Percentiles rank a stretch among this genome's conserved stretches.
These are phyloP conservation scores for Gleditsia sinensis DNA, from an alignment of 306 rosid species.

Conservation along the genomic window DNA sequence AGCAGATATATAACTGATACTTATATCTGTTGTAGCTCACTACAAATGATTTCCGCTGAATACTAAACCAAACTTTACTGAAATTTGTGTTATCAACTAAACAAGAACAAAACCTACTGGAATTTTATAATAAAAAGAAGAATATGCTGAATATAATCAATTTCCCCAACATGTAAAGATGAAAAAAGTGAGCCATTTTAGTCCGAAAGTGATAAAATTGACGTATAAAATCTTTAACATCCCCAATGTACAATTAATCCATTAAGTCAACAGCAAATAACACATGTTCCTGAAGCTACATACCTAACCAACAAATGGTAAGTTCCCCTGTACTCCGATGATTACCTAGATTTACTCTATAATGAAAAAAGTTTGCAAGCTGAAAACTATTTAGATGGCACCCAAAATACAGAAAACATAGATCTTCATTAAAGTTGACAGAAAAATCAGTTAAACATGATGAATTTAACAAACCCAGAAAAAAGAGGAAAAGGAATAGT, in stretches of 20 bases:
- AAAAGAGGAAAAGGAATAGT: background rate
- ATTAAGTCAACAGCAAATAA: background rate
- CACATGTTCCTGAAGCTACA: background rate
- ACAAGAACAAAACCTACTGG: background rate
- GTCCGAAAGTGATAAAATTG: background rate
- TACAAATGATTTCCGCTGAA: constrained; percentile 6
- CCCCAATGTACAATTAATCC: background rate
- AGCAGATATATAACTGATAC: constrained; percentile 24
- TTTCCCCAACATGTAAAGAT: background rate
- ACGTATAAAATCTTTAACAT: background rate
- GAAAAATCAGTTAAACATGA: background rate
- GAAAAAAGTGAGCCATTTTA: background rate
- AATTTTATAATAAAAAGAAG: background rate
- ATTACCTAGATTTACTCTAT: background rate
- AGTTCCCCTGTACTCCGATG: background rate
- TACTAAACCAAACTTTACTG: background rate
- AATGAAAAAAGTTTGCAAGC: background rate
- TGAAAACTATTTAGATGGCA: background rate
- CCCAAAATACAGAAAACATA: background rate
- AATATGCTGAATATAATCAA: background rate
- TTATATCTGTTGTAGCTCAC: constrained; percentile 19
- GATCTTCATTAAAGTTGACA: background rate
- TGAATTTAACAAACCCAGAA: background rate
- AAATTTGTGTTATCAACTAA: background rate
- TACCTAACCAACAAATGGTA: background rate